phyloP scores from a whole-genome alignment of 768 basidiomycete genomes.

The Hirschioporus abietinus region DNA sequence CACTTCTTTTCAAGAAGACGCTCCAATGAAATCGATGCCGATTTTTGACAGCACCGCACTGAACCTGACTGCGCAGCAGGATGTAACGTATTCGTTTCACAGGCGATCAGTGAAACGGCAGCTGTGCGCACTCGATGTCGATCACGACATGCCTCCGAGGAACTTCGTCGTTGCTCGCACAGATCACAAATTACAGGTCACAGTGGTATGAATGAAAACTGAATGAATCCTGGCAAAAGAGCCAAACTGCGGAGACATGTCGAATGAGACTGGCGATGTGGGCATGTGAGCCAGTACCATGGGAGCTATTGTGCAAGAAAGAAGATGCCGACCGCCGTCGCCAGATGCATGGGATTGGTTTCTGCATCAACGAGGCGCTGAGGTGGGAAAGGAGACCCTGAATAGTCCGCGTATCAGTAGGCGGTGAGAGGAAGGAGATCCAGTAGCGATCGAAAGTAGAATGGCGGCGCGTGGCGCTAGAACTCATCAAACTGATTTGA shows the following conservation, averaged over 20 bases:
- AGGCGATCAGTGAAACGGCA: not conserved
- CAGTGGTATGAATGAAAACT: not conserved
- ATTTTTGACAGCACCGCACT: not conserved
- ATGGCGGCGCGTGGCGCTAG: slow-evolving; percentile 1
- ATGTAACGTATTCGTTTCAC: not conserved
- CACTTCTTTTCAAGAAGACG: not conserved
- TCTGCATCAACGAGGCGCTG: not conserved
- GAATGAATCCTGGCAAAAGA: not conserved
- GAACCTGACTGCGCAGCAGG: not conserved
- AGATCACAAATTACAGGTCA: not conserved
- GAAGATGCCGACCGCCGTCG: not conserved
- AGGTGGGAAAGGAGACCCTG: not conserved
- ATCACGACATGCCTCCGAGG: not conserved
- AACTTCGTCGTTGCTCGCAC: not conserved
- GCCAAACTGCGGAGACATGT: not conserved
- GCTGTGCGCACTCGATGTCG: not conserved
- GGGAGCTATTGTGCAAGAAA: not conserved
- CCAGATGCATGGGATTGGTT: not conserved
- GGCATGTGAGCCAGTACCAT: not conserved
- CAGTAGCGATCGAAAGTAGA: not conserved
- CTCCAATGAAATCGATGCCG: not conserved
- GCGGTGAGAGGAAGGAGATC: not conserved
- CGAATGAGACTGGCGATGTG: not conserved
- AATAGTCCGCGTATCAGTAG: not conserved
- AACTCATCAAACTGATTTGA: not conserved